Evolutionary conservation across 2,329 filamentous ascomycete genomes (phyloP), one percentile per base, ranked within the genome.

Genomic region (Claviceps quebecensis): DNA sequence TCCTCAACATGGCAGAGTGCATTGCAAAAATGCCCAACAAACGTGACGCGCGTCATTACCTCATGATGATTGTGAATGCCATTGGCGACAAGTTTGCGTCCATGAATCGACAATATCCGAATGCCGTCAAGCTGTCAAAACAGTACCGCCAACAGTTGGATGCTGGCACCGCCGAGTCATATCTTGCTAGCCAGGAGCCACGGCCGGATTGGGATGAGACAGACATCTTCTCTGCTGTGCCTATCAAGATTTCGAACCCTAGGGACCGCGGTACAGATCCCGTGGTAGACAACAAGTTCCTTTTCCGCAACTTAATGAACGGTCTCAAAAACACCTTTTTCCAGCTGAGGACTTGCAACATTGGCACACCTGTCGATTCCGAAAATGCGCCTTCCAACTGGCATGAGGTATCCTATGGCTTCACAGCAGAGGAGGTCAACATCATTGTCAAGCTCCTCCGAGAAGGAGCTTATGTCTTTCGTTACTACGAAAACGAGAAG

Each of bases 21-120:
- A 99, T 98, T 62, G 87, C 90, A 1, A 95, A 91, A 66, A 78
- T 98, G 59, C 84, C 86, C 19, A 87, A 95, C 64, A 98, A 97
- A 70, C 81, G 85, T 44, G 91, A 98, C 65, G 93, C 93, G 23
- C 83, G 94, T 5, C 90, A 97, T 65, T 95, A 95, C 65, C 72
- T 98, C 55, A 88, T 98, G 62, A 93, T 95, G 81, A 97, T 99
- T 45, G 72, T 99, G 52, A 94, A 97, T 67, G 93, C 94, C 9
- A 97, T 98, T 59, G 93, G 87, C 47, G 93, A 98, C 63, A 99
- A 98, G 64, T 97, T 98, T 63, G 90, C 90, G 1, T 83, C 89
- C 2, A 98, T 99, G 93, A 98, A 98, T 63, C 79, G 87, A 52
- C 89, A 97, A 65, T 97, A 95, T 63, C 79, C 84, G 39, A 98